These are phyloP conservation scores for Ormosia emarginata DNA, from an alignment of 306 rosid species.

Conservation along the genomic window DNA sequence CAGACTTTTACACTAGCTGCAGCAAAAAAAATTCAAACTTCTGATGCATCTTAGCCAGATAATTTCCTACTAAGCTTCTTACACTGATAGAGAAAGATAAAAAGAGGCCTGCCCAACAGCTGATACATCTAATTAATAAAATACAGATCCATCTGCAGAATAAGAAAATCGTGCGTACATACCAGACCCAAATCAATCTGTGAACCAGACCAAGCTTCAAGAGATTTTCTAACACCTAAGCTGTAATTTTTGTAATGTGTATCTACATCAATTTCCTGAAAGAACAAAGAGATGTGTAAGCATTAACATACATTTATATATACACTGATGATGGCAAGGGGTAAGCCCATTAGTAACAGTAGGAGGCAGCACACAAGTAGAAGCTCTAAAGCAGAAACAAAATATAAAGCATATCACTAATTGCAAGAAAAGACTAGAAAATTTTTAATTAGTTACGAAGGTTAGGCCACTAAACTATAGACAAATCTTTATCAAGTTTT, in stretches of 20 bases:
- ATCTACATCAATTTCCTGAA: conserved; percentile 78
- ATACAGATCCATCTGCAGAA: not conserved
- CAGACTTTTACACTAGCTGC: not conserved
- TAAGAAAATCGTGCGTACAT: conserved; percentile 23
- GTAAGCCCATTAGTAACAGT: not conserved
- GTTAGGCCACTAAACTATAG: not conserved
- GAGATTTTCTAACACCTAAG: conserved; percentile 71
- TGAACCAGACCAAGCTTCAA: conserved; percentile 88
- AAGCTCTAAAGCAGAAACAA: not conserved
- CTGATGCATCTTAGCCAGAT: not conserved
- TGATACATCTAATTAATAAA: not conserved
- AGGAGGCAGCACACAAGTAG: not conserved
- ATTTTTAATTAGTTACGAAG: not conserved
- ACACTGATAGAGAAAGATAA: not conserved
- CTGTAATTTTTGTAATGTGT: conserved; percentile 58
- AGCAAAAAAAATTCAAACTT: conserved; percentile 13
- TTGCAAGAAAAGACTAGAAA: not conserved
- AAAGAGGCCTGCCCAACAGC: not conserved
- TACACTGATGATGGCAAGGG: not conserved
- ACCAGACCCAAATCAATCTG: conserved; percentile 94
- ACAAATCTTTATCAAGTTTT: not conserved
- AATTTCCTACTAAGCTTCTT: not conserved
- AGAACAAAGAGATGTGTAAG: conserved; percentile 16
- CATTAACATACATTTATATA: not conserved
- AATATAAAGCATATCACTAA: not conserved